Evolutionary conservation across 495 filamentous ascomycete species (phyloP).

Genomic region (Opeltia flavorubescens): DNA sequence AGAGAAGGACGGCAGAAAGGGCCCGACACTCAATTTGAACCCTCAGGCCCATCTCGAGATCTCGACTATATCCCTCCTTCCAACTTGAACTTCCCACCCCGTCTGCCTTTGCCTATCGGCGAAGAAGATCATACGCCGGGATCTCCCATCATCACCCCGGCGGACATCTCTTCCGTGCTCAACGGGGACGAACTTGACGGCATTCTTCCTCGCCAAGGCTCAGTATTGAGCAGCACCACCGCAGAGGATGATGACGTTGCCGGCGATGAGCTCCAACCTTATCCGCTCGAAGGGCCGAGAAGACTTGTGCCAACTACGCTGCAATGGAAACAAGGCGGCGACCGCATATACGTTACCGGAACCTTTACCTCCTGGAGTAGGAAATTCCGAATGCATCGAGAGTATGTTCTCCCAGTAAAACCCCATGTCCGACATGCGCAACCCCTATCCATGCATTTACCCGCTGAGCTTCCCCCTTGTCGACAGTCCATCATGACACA

Average conservation of each 20-base stretch:
- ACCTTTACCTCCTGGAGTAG: constrained; percentile 93
- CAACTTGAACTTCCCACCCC: constrained; percentile 61
- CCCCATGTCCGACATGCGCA: background rate
- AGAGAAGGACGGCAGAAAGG: constrained; percentile 14
- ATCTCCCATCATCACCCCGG: constrained; percentile 62
- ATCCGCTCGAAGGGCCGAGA: constrained; percentile 40
- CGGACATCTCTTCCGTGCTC: constrained; percentile 28
- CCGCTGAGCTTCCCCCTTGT: background rate
- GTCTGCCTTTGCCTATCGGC: constrained; percentile 80
- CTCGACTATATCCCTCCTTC: constrained; percentile 35
- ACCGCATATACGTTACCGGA: constrained; percentile 90
- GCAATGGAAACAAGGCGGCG: constrained; percentile 64
- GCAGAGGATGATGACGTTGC: constrained; percentile 65
- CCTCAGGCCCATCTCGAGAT: constrained; percentile 33
- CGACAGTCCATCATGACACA: background rate
- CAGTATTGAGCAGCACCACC: constrained; percentile 54
- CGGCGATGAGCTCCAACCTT: constrained; percentile 51
- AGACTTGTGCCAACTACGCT: constrained; percentile 65
- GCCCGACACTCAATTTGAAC: constrained; percentile 19
- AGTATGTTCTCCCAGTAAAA: constrained; percentile 39
- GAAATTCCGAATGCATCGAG: constrained; percentile 71
- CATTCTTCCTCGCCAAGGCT: constrained; percentile 41
- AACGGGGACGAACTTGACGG: constrained; percentile 29
- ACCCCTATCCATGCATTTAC: background rate
- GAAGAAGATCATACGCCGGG: constrained; percentile 75